These are phyloP conservation scores for Solanum virginianum DNA, from an alignment of 257 asterid species.

Conservation along the genomic window DNA sequence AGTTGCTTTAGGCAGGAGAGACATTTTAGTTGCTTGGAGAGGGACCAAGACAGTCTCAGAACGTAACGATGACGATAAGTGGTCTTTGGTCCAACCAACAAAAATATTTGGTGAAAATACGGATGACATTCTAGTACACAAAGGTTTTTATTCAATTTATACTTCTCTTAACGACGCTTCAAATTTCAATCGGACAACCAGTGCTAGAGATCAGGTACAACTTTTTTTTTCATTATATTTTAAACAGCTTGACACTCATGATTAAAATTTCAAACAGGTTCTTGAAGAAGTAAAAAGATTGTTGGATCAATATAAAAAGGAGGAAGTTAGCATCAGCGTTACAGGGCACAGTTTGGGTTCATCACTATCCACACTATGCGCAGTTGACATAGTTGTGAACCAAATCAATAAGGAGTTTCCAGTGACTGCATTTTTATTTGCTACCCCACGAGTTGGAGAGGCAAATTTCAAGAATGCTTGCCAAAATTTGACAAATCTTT, in stretches of 20 bases:
- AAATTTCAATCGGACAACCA: neutral
- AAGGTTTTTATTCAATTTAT: slow-evolving; percentile 20
- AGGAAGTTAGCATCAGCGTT: slow-evolving; percentile 58
- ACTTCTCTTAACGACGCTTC: slow-evolving; percentile 6
- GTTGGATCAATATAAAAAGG: slow-evolving; percentile 48
- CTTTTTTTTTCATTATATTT: neutral
- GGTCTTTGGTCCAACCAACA: slow-evolving; percentile 14
- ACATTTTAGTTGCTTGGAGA: slow-evolving; percentile 48
- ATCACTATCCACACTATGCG: slow-evolving; percentile 51
- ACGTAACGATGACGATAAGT: slow-evolving; percentile 29
- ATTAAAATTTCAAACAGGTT: slow-evolving; percentile 24
- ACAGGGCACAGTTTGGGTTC: slow-evolving; percentile 89
- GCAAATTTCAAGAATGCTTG: neutral
- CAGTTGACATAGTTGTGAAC: slow-evolving; percentile 45
- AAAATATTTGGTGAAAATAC: slow-evolving; percentile 12
- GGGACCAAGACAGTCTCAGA: slow-evolving; percentile 27
- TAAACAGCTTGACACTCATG: neutral
- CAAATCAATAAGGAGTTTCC: slow-evolving; percentile 5
- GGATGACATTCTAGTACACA: slow-evolving; percentile 3
- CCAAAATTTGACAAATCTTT: slow-evolving; percentile 11
- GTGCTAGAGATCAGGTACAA: slow-evolving; percentile 33
- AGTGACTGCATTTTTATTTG: too few relatives aligned
- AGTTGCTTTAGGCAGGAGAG: slow-evolving; percentile 42
- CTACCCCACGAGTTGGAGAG: too few relatives aligned
- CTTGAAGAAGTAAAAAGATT: slow-evolving; percentile 42